Evolutionary conservation across 345 rosid species (phyloP).

Genomic region (Physaria fendleri): DNA sequence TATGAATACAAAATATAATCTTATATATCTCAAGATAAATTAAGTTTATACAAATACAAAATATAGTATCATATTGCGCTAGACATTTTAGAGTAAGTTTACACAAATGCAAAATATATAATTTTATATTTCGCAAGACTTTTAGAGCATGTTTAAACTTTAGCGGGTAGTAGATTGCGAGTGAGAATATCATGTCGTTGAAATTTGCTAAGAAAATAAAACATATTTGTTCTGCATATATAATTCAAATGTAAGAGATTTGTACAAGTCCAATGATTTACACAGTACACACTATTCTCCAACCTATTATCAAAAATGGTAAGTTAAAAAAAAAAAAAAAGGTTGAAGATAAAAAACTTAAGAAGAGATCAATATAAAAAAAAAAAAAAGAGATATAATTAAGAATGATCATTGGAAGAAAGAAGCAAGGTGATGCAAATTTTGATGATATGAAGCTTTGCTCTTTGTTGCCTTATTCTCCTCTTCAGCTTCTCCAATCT

Average conservation of each 20-base stretch:
- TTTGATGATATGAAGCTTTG: constrained; percentile 51
- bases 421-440: constrained; percentile 68
- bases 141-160: neutral
- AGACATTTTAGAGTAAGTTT: neutral
- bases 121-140: neutral
- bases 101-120: neutral
- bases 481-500: constrained; percentile 51
- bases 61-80: neutral
- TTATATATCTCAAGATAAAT: neutral
- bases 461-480: constrained; percentile 54
- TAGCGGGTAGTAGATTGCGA: neutral
- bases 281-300: neutral
- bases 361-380: neutral
- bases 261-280: constrained; percentile 17
- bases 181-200: constrained; percentile 5
- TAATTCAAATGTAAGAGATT: constrained; percentile 1
- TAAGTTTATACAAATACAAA: neutral
- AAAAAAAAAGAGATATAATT: neutral
- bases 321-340: neutral
- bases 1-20: neutral
- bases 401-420: constrained; percentile 36
- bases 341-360: too few relatives aligned
- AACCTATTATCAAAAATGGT: neutral
- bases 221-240: neutral
- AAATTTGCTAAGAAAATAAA: neutral